These are phyloP conservation scores for Suillus sp. DNA, from an alignment of 768 basidiomycete species.

Conservation along the genomic window DNA sequence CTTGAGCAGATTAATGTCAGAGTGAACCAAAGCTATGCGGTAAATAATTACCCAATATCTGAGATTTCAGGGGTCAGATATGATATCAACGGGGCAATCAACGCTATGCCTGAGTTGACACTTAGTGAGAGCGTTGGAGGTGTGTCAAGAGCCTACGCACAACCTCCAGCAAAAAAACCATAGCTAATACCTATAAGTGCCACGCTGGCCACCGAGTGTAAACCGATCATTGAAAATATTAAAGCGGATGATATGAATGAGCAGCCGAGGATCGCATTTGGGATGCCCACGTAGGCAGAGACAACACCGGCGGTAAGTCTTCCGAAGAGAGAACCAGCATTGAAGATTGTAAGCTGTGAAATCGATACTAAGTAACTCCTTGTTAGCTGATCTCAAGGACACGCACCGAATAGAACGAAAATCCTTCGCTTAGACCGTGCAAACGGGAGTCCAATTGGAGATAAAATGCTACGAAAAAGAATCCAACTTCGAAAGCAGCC, in stretches of 20 bases:
- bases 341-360: constrained; percentile 40
- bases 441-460: constrained; percentile 56
- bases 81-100: constrained; percentile 48
- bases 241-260: constrained; percentile 37
- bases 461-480: constrained; percentile 57
- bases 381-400: constrained; percentile 4
- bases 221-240: constrained; percentile 46
- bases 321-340: constrained; percentile 38
- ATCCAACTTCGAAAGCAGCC: constrained; percentile 35
- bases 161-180: constrained; percentile 51
- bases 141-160: constrained; percentile 20
- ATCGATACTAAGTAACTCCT: constrained; percentile 1
- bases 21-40: not conserved
- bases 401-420: constrained; percentile 60
- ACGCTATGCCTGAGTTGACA: constrained; percentile 34
- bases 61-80: constrained; percentile 45
- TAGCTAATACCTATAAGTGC: constrained; percentile 44
- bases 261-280: constrained; percentile 42
- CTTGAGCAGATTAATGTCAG: constrained; percentile 18
- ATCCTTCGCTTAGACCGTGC: constrained; percentile 44
- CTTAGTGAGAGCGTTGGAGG: not conserved
- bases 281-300: constrained; percentile 42
- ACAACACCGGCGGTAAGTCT: constrained; percentile 39
- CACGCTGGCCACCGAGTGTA: constrained; percentile 40
- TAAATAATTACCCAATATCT: constrained; percentile 48